Evolutionary conservation across 2,329 filamentous ascomycete genomes (phyloP), one percentile per base, ranked within the genome.

Genomic region (Calonectria pauciramosa): DNA sequence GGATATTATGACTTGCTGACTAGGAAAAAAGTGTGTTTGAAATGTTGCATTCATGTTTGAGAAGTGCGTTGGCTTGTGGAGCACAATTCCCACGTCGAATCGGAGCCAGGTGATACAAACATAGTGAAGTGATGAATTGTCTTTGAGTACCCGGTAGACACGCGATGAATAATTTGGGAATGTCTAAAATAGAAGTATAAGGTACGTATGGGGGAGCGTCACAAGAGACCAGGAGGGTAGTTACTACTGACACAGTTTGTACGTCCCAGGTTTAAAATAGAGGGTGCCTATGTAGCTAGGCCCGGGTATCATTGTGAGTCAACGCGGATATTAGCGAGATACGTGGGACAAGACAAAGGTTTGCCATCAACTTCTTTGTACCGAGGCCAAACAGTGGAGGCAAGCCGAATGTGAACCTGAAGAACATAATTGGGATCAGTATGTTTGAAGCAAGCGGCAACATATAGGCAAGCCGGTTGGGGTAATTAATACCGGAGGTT

Each of bases 21-120:
- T 9, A 67, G 23, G 68, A 70, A 30, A 72, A 69, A 41, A 34
- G 60, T 38, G 44, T 26, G 26, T 75, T 75, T 49, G 70, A 75
- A 47, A 78, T 41, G 23, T 36, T 30, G 63, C 10, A 64, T 36
- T 13, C 49, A 23, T 32, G 44, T 34, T 14, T 16, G 26, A 28
- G 34, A 20, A 54, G 44, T 20, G 18, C 16, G 30, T 18, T 30
- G 8, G 52, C n/a, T 7, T 34, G 30, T 20, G 36, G 47, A 20
- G n/a, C 63, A 20, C 23, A 10, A 41, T 56, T 11, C 4, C 7
- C 8, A 3, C 20, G 5, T 16, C 3, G n/a, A 38, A 60, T 18
- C 14, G 16, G n/a, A 54, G 16, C 7, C 8, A 4, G 3, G 30
- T n/a, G 18, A 20, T 28, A 28, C 23, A 18, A 14, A 38, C 3